Evolutionary conservation across 2,329 filamentous ascomycete genomes (phyloP).

Genomic region (Pestalotiopsis fici): DNA sequence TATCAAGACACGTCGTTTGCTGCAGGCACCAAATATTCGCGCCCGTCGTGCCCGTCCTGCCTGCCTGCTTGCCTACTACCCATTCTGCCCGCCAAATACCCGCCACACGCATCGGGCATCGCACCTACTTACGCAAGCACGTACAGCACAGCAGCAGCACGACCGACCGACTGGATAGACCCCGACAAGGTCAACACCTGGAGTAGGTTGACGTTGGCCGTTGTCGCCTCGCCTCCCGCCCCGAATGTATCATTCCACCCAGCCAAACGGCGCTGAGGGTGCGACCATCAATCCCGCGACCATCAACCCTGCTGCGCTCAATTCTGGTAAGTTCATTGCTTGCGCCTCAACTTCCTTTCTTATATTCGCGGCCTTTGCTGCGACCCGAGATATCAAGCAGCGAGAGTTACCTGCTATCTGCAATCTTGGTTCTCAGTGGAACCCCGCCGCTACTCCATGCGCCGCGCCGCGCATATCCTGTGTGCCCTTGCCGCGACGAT

Average conservation of each 20-base stretch:
- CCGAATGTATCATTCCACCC: conserved; percentile 54
- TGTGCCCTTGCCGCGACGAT: background rate
- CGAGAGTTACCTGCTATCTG: background rate
- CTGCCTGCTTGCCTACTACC: conserved; percentile 28
- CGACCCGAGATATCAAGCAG: background rate
- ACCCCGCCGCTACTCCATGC: background rate
- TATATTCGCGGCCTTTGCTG: conserved; percentile 15
- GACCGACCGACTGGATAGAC: background rate
- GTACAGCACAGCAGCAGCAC: background rate
- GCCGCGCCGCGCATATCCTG: background rate
- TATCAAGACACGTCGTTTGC: conserved; percentile 63
- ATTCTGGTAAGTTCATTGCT: conserved; percentile 59
- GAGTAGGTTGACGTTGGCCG: conserved; percentile 7
- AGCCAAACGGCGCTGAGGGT: conserved; percentile 76
- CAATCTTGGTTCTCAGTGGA: conserved; percentile 6
- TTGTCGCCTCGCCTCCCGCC: conserved; percentile 36
- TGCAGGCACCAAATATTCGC: conserved; percentile 38
- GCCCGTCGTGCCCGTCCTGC: background rate
- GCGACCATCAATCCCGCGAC: conserved; percentile 91
- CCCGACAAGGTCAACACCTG: background rate
- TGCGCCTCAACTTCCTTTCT: conserved; percentile 19
- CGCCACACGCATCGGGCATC: conserved; percentile 15
- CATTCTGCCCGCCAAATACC: background rate
- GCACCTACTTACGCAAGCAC: conserved; percentile 28
- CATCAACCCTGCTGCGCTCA: conserved; percentile 62